Evolutionary conservation across 169 alveolate genomes (phyloP), one percentile per base, ranked within the genome.

Genomic region (Plasmodium relictum): DNA sequence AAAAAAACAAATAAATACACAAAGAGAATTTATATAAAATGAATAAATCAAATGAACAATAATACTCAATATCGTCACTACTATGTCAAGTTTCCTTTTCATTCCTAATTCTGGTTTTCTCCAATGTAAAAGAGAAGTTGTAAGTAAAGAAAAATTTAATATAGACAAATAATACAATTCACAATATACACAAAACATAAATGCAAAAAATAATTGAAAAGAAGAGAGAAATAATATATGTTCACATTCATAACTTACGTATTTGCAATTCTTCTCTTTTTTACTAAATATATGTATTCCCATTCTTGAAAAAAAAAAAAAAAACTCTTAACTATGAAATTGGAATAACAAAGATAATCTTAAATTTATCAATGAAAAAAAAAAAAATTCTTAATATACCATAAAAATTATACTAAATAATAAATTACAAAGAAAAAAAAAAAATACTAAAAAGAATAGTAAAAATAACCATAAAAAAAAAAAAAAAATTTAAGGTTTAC

Each of bases 101-200:
- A 63, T 12, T 0, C 89, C 89, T 37, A 76, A 9, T 20, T 63
- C 74, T 12, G 89, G 89, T 6, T 76, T 76, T 24, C 78, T 63
- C 89, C 89, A 76, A 31, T 76, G 89, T 48, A 76, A 22, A 42
- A 76, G 8, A 0, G 89, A 76, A 9, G 89, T 63, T 24, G 63
- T 3, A 63, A 76, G 48, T 48, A 76, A 54, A 12, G 42, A 62
- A 1, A 18, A 14, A 42, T 76, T 65, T 6, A 61, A 0, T 42
- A 63, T 1, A 10, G 89, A 26, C 16, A 76, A 39, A 42, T 48
- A 14, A 54, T 76, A 76, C 2, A 76, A 45, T 45, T 76, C 0
- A 58, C 89, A 76, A 7, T 63, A 76, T 3, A 76, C n/a, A 6
- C 76, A 76, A 63, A 76, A 76, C 16, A 76, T 14, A 20, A 76